phyloP scores from a whole-genome alignment of 345 rosid genomes.

The Trapa bicornis region DNA sequence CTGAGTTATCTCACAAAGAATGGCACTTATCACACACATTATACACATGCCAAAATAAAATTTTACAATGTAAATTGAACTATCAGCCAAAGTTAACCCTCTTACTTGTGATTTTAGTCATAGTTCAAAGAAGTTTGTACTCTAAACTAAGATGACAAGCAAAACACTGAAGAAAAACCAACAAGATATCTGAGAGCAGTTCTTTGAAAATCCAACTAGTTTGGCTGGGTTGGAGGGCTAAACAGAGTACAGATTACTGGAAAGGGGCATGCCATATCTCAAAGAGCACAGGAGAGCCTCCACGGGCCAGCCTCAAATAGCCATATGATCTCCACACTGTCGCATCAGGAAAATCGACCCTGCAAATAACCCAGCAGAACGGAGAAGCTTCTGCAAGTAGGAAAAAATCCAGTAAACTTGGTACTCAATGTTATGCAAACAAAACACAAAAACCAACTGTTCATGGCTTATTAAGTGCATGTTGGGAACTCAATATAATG shows the following conservation, averaged over 20 bases:
- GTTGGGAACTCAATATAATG: background rate
- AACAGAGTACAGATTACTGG: background rate
- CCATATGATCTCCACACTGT: conserved; percentile 74
- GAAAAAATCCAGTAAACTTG: background rate
- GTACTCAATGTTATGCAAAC: too few relatives aligned
- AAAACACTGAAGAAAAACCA: too few relatives aligned
- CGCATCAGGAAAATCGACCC: conserved; percentile 79
- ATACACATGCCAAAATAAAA: too few relatives aligned
- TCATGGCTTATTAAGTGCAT: background rate
- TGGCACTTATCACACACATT: too few relatives aligned
- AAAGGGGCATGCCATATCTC: background rate
- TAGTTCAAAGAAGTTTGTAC: too few relatives aligned
- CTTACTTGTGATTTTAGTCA: too few relatives aligned
- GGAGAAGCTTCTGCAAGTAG: conserved; percentile 53
- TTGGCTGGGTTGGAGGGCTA: background rate
- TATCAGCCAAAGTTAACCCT: too few relatives aligned
- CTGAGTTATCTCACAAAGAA: too few relatives aligned
- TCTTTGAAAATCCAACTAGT: too few relatives aligned
- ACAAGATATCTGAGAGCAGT: too few relatives aligned
- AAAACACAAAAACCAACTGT: background rate
- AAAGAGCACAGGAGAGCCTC: background rate
- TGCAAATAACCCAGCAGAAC: conserved; percentile 60
- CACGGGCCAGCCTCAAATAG: conserved; percentile 23
- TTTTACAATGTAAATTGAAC: too few relatives aligned
- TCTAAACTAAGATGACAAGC: too few relatives aligned